Evolutionary conservation across 2,329 filamentous ascomycete genomes (phyloP).

Genomic region (Diplodia sapinea): DNA sequence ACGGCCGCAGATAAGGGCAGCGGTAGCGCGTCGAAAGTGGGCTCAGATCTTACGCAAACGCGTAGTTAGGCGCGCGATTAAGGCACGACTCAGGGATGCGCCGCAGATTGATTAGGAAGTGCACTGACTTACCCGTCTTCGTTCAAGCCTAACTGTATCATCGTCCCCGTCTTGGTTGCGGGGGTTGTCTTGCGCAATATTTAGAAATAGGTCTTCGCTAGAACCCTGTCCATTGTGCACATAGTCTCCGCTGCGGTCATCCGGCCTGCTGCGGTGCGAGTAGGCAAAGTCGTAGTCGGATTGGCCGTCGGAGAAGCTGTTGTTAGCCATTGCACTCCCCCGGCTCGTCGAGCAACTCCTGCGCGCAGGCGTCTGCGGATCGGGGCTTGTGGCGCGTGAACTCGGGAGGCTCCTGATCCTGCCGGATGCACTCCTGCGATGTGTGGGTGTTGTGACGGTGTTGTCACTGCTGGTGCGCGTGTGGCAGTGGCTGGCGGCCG

Average conservation of each 20-base stretch:
- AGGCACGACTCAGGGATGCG: constrained; percentile 28
- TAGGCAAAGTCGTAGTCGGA: constrained; percentile 42
- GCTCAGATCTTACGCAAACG: constrained; percentile 24
- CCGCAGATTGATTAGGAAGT: constrained; percentile 23
- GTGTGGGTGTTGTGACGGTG: constrained; percentile 27
- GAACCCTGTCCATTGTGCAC: constrained; percentile 18
- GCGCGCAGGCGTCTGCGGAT: constrained; percentile 19
- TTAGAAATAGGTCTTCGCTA: constrained; percentile 51
- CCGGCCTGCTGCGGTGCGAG: constrained; percentile 37
- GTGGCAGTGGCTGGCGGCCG: constrained; percentile 33
- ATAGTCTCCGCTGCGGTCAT: constrained; percentile 24
- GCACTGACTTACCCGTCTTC: constrained; percentile 41
- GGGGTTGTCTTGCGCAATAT: constrained; percentile 49
- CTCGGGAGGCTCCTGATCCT: constrained; percentile 24
- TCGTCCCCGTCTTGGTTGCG: constrained; percentile 37
- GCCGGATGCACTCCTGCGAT: neutral
- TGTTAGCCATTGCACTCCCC: constrained; percentile 35
- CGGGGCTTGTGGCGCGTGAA: constrained; percentile 25
- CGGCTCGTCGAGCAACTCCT: constrained; percentile 33
- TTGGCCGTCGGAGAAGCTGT: constrained; percentile 38
- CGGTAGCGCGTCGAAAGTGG: constrained; percentile 20
- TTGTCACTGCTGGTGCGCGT: constrained; percentile 33
- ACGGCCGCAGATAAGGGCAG: constrained; percentile 18
- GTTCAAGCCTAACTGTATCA: constrained; percentile 39
- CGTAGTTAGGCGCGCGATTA: constrained; percentile 26